phyloP scores from a whole-genome alignment of 768 basidiomycete species.

The Amanita muscaria region DNA sequence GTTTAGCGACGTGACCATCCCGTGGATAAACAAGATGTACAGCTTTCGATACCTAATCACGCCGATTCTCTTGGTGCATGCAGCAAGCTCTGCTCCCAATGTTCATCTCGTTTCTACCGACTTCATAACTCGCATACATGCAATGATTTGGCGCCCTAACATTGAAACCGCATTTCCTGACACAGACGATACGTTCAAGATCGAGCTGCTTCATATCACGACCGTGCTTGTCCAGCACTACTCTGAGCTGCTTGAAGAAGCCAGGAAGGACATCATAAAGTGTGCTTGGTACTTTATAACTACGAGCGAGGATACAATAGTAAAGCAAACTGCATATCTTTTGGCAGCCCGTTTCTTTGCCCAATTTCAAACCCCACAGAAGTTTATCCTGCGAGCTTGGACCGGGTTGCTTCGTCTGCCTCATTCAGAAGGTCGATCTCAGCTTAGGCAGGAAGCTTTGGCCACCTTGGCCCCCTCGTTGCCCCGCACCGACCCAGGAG shows the following conservation, averaged over 20 bases:
- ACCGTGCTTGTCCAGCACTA: slow-evolving; percentile 84
- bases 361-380: slow-evolving; percentile 79
- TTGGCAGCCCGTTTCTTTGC: slow-evolving; percentile 89
- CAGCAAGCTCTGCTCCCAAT: slow-evolving; percentile 41
- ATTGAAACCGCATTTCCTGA: slow-evolving; percentile 45
- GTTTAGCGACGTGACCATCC: slow-evolving; percentile 57
- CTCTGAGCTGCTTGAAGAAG: slow-evolving; percentile 67
- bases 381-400: slow-evolving; percentile 90
- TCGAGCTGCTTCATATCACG: slow-evolving; percentile 86
- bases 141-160: slow-evolving; percentile 76
- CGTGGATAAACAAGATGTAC: slow-evolving; percentile 70
- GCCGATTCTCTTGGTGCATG: slow-evolving; percentile 76
- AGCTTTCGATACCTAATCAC: slow-evolving; percentile 81
- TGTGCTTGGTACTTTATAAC: slow-evolving; percentile 86
- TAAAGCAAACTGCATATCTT: slow-evolving; percentile 89
- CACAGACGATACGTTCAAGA: slow-evolving; percentile 78
- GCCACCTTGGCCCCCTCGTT: slow-evolving; percentile 81
- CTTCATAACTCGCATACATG: slow-evolving; percentile 62
- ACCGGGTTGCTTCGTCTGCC: slow-evolving; percentile 77
- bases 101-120: slow-evolving; percentile 62
- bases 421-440: slow-evolving; percentile 58
- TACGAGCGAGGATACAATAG: slow-evolving; percentile 72
- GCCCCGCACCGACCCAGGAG: slow-evolving; percentile 48
- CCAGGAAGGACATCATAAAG: slow-evolving; percentile 87
- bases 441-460: slow-evolving; percentile 76